Evolutionary conservation across 1,139 yeast genomes (phyloP).

Genomic region (Geotrichum fermentans): DNA sequence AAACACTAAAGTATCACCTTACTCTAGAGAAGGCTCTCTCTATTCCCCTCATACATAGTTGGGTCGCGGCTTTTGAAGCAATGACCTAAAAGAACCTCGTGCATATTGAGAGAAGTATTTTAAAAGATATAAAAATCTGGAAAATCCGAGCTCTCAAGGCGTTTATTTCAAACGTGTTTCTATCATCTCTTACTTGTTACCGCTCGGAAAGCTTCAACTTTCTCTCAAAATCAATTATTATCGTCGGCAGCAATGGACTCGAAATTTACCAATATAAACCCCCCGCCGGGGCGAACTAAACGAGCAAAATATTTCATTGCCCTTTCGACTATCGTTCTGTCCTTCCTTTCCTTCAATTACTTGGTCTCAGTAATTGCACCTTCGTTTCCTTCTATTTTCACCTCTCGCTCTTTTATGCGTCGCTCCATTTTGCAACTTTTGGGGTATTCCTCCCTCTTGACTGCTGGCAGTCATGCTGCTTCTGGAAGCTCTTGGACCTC

Average conservation of each 20-base stretch:
- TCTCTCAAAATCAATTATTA: too few relatives aligned
- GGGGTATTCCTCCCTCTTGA: constrained; percentile 7
- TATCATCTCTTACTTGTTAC: too few relatives aligned
- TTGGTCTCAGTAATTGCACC: constrained; percentile 2
- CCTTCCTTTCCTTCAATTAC: constrained; percentile 16
- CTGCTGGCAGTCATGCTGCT: constrained; percentile 11
- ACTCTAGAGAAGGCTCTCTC: too few relatives aligned
- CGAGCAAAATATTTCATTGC: neutral
- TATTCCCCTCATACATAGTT: too few relatives aligned
- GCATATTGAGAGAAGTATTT: too few relatives aligned
- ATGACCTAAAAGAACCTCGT: too few relatives aligned
- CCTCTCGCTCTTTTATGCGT: constrained; percentile 7
- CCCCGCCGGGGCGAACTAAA: constrained; percentile 7
- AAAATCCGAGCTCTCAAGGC: too few relatives aligned
- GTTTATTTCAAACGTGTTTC: too few relatives aligned
- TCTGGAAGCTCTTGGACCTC: constrained; percentile 1
- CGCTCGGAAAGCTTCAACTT: too few relatives aligned
- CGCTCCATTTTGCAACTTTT: constrained; percentile 1
- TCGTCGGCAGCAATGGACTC: neutral
- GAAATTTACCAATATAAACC: constrained; percentile 10
- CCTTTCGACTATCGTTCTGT: constrained; percentile 6
- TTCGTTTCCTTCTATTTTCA: constrained; percentile 15
- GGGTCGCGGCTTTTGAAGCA: too few relatives aligned
- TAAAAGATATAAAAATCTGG: too few relatives aligned
- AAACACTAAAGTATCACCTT: too few relatives aligned